These are phyloP conservation scores for Phytophthora colocasiae DNA, from an alignment of 352 stramenopile species.

Conservation along the genomic window DNA sequence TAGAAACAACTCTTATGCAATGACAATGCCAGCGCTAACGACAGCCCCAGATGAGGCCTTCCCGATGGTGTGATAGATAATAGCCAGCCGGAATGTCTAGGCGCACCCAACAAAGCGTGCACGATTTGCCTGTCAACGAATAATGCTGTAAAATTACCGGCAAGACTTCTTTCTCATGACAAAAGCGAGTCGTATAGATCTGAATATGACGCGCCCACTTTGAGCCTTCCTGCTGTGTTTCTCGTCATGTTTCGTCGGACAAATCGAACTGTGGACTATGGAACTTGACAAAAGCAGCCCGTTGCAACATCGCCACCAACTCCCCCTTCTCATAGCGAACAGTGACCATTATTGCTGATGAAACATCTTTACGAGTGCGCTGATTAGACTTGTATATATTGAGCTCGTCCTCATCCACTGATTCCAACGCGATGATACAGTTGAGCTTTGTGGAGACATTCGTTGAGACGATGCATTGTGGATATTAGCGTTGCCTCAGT, in stretches of 20 bases:
- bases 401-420: constrained; percentile 28
- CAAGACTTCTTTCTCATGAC: background rate
- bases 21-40: background rate
- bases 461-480: constrained; percentile 14
- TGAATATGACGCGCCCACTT: constrained; percentile 22
- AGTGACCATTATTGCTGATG: constrained; percentile 7
- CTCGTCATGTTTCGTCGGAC: background rate
- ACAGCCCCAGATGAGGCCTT: background rate
- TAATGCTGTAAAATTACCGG: too few species aligned
- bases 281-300: constrained; percentile 24
- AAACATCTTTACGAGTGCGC: constrained; percentile 19
- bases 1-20: background rate
- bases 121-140: constrained; percentile 1
- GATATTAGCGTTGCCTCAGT: constrained; percentile 11
- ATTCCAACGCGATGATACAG: constrained; percentile 15
- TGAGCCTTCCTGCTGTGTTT: constrained; percentile 20
- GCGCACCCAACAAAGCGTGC: constrained; percentile 1
- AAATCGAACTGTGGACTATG: constrained; percentile 21
- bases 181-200: constrained; percentile 12
- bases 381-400: constrained; percentile 7
- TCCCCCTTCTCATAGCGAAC: background rate
- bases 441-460: constrained; percentile 13
- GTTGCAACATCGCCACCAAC: constrained; percentile 32
- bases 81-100: background rate
- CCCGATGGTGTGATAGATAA: constrained; percentile 13